Base-by-base conservation (phyloP, 352 stramenopile genomes). In the Pythium phragmitis region DNA sequence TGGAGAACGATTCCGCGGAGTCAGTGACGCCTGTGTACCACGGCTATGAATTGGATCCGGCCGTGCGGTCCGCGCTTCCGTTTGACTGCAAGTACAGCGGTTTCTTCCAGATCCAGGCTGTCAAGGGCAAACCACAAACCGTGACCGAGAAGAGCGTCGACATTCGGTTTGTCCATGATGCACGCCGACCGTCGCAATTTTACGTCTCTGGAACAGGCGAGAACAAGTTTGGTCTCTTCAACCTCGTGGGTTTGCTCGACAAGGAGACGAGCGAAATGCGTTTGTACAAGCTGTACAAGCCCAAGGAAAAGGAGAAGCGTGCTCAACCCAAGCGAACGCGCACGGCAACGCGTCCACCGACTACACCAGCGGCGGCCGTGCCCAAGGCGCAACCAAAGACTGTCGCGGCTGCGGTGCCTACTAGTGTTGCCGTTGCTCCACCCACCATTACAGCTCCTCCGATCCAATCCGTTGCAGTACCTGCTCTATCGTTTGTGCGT, bases 261-360 rank as follows among this genome's bases (percentile, higher is more conserved):
- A 93, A 96, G 65, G 67, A 70, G 37, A 87, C 83, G 46, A 91
- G 83, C 53, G 85, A 94, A 54, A 52, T 96, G 55, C 78, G 84
- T 11, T 42, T 96, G 19, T 96, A 93, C 73, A 96, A 96, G 71
- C 72, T 93, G 3, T 96, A 96, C 73, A 92, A 92, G 51, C 87
- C 85, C 5, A 92, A 92, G 51, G 79, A 89, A 26, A 85, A 80
- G 19, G 79, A 85, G 30, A 94, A 94, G 56, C 80, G 85, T n/a
- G 76, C 76, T 16, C 34, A 89, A 0, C 82, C 82, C 23, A 77
- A 85, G n/a, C 82, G 85, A 37, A 62, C 60, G n/a, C 74, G 79
- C 36, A 60, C 61, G 4, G 46, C 43, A 7, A 21, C 63, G 7
- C 55, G 55, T 2, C 49, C 60, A 7, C 52, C 36, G 16, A 16